Evolutionary conservation across 176 grass and related monocot genomes (phyloP).

Genomic region (Eleusine coracana): DNA sequence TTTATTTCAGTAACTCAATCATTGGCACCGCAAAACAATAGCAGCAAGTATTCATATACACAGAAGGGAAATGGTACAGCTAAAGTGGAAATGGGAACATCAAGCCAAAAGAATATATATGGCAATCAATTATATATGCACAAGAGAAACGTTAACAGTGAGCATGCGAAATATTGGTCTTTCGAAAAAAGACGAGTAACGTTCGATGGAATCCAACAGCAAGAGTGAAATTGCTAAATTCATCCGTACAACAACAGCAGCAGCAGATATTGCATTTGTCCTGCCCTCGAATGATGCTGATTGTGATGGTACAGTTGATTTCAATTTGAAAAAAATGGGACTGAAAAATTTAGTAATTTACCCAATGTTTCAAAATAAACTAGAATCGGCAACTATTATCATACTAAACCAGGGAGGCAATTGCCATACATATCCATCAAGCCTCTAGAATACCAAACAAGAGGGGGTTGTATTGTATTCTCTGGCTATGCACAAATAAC

Average conservation of each 20-base stretch:
- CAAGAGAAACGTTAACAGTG: not conserved
- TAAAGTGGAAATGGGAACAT: not conserved
- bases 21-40: constrained; percentile 13
- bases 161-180: not conserved
- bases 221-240: not conserved
- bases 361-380: not conserved
- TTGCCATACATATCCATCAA: not conserved
- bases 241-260: not conserved
- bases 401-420: not conserved
- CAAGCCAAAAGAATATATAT: not conserved
- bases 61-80: not conserved
- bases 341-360: not conserved
- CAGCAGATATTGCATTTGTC: not conserved
- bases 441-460: not conserved
- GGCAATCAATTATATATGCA: constrained; percentile 7
- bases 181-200: not conserved
- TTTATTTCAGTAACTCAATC: constrained; percentile 1
- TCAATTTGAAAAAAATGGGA: not conserved
- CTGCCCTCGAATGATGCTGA: not conserved
- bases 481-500: not conserved
- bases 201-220: not conserved
- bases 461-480: not conserved
- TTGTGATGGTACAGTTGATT: not conserved
- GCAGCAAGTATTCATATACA: constrained; percentile 15
- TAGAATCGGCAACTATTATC: not conserved